Evolutionary conservation across 2,329 filamentous ascomycete species (phyloP).

Genomic region (Neophaeococcomyces mojaviensis): DNA sequence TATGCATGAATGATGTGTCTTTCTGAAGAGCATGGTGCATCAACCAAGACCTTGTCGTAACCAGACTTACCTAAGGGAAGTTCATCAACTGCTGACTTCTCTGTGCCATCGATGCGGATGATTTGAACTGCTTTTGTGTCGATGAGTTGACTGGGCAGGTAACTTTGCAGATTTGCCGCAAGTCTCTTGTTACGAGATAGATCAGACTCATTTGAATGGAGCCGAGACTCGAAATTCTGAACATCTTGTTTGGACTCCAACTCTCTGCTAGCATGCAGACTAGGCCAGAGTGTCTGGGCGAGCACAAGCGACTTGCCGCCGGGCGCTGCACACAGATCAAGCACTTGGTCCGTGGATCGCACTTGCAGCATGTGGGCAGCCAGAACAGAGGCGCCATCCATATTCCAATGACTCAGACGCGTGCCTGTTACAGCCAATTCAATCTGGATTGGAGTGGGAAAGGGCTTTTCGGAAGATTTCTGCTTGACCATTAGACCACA

Average conservation of each 20-base stretch:
- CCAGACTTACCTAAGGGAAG: constrained; percentile 3
- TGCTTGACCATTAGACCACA: neutral
- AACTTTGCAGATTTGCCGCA: constrained; percentile 5
- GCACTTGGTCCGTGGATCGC: constrained; percentile 8
- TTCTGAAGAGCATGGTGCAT: constrained; percentile 14
- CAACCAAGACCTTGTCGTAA: constrained; percentile 12
- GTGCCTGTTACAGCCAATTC: neutral
- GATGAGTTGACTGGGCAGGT: constrained; percentile 8
- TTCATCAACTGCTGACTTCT: constrained; percentile 3
- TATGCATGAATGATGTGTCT: constrained; percentile 12
- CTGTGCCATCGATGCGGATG: constrained; percentile 7
- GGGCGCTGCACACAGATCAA: constrained; percentile 13
- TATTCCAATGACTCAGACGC: constrained; percentile 9
- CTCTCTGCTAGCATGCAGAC: neutral
- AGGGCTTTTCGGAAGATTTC: neutral
- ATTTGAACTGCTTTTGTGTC: constrained; percentile 1
- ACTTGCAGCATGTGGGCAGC: constrained; percentile 10
- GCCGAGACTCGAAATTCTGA: neutral
- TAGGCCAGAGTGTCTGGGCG: constrained; percentile 2
- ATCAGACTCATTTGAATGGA: constrained; percentile 11
- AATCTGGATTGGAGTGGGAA: constrained; percentile 1
- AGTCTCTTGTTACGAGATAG: constrained; percentile 8
- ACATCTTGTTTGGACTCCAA: neutral
- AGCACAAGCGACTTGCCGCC: constrained; percentile 12
- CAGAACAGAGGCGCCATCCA: constrained; percentile 12